Conservation (phyloP, 306 rosid genomes). For the Clitoria ternatea region DNA sequence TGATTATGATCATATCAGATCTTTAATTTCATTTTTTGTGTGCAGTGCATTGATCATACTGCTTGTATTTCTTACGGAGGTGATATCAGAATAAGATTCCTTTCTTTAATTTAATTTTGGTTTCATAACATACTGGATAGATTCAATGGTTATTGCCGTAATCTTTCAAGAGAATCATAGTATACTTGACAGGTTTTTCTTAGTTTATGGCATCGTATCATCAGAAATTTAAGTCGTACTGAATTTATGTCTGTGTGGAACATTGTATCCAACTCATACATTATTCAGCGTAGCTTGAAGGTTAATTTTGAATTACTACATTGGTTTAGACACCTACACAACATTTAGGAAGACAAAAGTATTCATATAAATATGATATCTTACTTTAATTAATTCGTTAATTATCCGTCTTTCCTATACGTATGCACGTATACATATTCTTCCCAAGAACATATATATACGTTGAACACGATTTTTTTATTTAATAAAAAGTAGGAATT, state of each 20-base stretch:
- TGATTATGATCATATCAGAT: slow-evolving; percentile 33
- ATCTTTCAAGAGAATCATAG: slow-evolving; percentile 1
- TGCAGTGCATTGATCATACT: slow-evolving; percentile 18
- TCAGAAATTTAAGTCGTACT: background rate
- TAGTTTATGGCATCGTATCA: background rate
- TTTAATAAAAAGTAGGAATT: background rate
- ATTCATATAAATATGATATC: background rate
- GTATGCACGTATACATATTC: background rate
- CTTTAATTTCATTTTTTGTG: slow-evolving; percentile 17
- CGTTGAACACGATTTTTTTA: too few relatives aligned
- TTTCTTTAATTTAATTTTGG: background rate
- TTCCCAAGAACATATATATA: too few relatives aligned
- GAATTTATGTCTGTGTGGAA: background rate
- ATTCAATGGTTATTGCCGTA: slow-evolving; percentile 2
- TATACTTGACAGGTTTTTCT: background rate
- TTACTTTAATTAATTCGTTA: background rate
- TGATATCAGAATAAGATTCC: slow-evolving; percentile 11
- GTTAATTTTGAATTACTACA: background rate
- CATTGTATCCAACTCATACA: background rate
- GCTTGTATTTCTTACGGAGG: slow-evolving; percentile 5
- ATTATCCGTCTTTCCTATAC: background rate
- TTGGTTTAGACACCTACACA: background rate
- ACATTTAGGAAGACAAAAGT: background rate
- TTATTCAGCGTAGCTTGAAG: too few relatives aligned
- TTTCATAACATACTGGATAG: background rate